phyloP scores from a whole-genome alignment of 495 filamentous ascomycete species.

The Penicillium ochrochloron region DNA sequence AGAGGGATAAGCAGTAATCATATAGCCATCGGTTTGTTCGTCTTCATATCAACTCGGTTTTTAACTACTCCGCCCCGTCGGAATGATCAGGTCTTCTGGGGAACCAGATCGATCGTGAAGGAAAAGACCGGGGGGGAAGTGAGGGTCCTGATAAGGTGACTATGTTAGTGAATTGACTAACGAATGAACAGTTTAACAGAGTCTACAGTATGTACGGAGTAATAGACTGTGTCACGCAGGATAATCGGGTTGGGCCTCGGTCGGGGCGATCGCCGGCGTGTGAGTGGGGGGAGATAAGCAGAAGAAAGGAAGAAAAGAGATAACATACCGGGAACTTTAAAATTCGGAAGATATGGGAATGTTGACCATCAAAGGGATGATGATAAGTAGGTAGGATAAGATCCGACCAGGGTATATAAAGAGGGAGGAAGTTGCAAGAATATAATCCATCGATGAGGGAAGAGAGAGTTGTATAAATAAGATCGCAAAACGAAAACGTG shows the following conservation, averaged over 20 bases:
- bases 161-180: not conserved
- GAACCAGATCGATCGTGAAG: not conserved
- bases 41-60: not conserved
- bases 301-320: not conserved
- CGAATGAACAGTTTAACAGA: no score
- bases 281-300: slow-evolving; percentile 44
- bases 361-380: not conserved
- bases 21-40: not conserved
- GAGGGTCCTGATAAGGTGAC: slow-evolving; percentile 22
- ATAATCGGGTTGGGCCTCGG: not conserved
- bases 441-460: no score
- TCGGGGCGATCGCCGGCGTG: slow-evolving; percentile 28
- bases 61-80: not conserved
- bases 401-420: not conserved
- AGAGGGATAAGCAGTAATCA: not conserved
- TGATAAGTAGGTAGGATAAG: not conserved
- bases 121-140: not conserved
- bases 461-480: not conserved
- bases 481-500: not conserved
- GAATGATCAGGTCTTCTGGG: not conserved
- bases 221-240: no score
- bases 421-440: not conserved
- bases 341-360: not conserved
- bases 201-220: no score
- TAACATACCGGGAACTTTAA: not conserved